Percentiles rank a stretch among this genome's conserved stretches.
Evolutionary conservation across 202 grass and related monocot species (phyloP).

Genomic region (Setaria viridis): DNA sequence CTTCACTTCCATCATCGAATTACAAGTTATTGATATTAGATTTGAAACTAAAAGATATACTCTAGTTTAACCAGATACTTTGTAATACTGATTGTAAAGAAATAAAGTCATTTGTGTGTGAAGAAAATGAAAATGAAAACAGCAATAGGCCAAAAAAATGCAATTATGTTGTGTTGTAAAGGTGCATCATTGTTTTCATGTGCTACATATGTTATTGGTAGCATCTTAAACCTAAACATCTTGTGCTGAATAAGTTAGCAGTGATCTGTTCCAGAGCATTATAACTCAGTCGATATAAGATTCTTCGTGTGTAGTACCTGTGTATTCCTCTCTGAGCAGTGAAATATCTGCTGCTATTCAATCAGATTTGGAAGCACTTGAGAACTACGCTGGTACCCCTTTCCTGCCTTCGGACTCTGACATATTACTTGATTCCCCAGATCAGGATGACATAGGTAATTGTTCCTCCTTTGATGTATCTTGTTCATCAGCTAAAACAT

Average conservation of each 20-base stretch:
- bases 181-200: background rate
- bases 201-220: conserved; percentile 11
- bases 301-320: background rate
- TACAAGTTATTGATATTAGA: background rate
- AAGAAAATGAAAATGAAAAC: background rate
- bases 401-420: conserved; percentile 93
- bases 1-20: background rate
- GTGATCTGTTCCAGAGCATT: background rate
- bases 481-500: background rate
- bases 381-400: conserved; percentile 82
- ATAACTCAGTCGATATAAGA: background rate
- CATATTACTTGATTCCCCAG: conserved; percentile 88
- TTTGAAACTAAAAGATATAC: conserved; percentile 13
- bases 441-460: conserved; percentile 92
- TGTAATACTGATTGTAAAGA: conserved; percentile 10
- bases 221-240: background rate
- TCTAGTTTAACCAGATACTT: background rate
- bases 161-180: background rate
- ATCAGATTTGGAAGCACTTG: conserved; percentile 83
- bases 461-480: conserved; percentile 5
- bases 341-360: conserved; percentile 26
- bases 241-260: conserved; percentile 2
- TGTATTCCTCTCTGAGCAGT: background rate
- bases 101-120: background rate
- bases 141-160: conserved; percentile 14